Evolutionary conservation across 73 alveolate species (phyloP).

Genomic region (Paramecium primaurelia): DNA sequence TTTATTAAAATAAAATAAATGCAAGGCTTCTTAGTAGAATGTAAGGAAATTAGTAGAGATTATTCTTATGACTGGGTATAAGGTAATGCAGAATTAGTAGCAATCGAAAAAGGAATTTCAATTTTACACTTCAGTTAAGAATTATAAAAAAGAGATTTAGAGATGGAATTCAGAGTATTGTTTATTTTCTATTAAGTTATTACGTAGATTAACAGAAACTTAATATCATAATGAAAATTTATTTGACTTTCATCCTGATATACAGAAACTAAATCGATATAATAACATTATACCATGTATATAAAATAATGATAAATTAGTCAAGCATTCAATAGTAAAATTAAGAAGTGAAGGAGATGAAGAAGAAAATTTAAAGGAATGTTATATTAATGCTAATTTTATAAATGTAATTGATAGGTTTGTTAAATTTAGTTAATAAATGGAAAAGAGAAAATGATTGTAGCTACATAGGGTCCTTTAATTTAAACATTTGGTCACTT

Average conservation of each 20-base stretch:
- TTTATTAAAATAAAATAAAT: not conserved
- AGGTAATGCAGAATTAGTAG: constrained; percentile 42
- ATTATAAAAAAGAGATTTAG: constrained; percentile 36
- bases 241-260: constrained; percentile 59
- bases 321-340: constrained; percentile 54
- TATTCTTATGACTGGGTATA: constrained; percentile 41
- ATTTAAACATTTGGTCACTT: constrained; percentile 79
- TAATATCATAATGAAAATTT: constrained; percentile 2
- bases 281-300: constrained; percentile 73
- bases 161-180: constrained; percentile 49
- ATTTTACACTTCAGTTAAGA: not conserved
- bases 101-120: constrained; percentile 32
- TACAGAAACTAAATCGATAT: constrained; percentile 72
- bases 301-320: not conserved
- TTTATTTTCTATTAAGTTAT: not conserved
- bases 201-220: constrained; percentile 28
- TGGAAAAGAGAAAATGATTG: constrained; percentile 69
- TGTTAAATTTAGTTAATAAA: constrained; percentile 60
- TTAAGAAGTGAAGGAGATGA: constrained; percentile 38
- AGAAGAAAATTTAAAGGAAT: constrained; percentile 38
- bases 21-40: constrained; percentile 36
- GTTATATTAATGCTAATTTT: constrained; percentile 82
- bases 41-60: constrained; percentile 29
- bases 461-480: constrained; percentile 96
- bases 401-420: constrained; percentile 68